Evolutionary conservation across 768 basidiomycete genomes (phyloP).

Genomic region (Paxillus ammoniavirescens): DNA sequence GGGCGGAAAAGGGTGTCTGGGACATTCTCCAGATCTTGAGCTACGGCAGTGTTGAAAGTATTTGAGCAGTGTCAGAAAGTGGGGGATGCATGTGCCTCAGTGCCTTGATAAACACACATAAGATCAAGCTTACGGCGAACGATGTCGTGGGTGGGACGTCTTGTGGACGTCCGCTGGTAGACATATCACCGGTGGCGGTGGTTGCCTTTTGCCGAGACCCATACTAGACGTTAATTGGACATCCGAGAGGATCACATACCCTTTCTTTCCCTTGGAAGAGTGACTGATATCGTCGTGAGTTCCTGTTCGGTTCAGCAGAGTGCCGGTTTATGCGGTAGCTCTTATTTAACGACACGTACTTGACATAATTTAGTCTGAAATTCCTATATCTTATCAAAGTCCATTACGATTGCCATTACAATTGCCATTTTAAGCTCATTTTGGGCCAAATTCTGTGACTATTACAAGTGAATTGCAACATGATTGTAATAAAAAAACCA

Average conservation of each 20-base stretch:
- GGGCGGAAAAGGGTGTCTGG: no score
- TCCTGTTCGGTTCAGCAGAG: slow-evolving; percentile 17
- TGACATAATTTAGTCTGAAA: no score
- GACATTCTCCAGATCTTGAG: no score
- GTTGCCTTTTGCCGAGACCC: slow-evolving; percentile 11
- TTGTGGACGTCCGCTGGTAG: neutral
- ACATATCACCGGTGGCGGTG: slow-evolving; percentile 6
- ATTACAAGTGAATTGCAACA: no score
- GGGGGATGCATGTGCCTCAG: neutral
- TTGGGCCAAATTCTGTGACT: no score
- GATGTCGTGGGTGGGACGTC: neutral
- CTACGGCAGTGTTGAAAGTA: neutral
- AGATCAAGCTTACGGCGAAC: neutral
- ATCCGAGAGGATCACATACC: neutral
- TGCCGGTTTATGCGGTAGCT: neutral
- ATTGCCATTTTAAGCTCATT: no score
- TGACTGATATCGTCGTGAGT: slow-evolving; percentile 3
- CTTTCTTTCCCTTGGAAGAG: neutral
- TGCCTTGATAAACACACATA: neutral
- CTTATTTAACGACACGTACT: slow-evolving; percentile 17
- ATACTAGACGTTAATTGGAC: neutral
- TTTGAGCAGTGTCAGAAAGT: neutral
- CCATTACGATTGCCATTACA: no score
- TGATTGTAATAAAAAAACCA: no score
- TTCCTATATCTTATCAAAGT: no score